A percentile compares a stretch with the other conserved stretches of the same genome.
phyloP scores from a whole-genome alignment of 768 basidiomycete genomes.

The Naganishia kalamii region DNA sequence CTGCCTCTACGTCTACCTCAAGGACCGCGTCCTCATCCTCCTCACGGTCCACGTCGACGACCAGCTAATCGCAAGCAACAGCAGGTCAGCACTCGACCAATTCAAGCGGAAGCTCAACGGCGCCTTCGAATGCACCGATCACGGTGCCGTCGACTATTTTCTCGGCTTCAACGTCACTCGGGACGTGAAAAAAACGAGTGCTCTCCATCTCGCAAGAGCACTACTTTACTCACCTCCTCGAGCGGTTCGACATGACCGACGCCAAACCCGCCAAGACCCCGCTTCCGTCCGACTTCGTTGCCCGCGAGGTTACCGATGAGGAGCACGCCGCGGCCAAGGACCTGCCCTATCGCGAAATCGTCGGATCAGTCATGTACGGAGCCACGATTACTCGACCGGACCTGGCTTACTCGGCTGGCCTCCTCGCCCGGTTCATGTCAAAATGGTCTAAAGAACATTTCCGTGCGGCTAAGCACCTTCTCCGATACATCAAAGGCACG shows the following conservation, averaged over 20 bases:
- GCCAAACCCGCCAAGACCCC: background rate
- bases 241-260: conserved; percentile 4
- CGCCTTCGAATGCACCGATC: background rate
- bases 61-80: conserved; percentile 21
- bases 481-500: conserved; percentile 27
- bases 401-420: conserved; percentile 16
- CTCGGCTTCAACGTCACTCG: conserved; percentile 18
- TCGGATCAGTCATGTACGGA: background rate
- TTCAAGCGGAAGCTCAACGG: conserved; percentile 11
- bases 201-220: conserved; percentile 19
- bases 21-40: conserved; percentile 4
- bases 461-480: conserved; percentile 24
- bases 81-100: background rate
- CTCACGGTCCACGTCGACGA: conserved; percentile 26
- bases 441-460: conserved; percentile 23
- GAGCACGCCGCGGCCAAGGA: too few relatives aligned
- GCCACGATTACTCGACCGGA: conserved; percentile 24
- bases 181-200: conserved; percentile 11
- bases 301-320: too few relatives aligned
- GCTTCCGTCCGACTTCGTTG: background rate
- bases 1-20: conserved; percentile 15
- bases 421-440: conserved; percentile 17
- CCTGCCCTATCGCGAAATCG: background rate
- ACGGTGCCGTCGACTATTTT: background rate
- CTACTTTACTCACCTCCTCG: conserved; percentile 22